phyloP scores from a whole-genome alignment of 2,329 filamentous ascomycete species.

The Penicillium corylophilum region DNA sequence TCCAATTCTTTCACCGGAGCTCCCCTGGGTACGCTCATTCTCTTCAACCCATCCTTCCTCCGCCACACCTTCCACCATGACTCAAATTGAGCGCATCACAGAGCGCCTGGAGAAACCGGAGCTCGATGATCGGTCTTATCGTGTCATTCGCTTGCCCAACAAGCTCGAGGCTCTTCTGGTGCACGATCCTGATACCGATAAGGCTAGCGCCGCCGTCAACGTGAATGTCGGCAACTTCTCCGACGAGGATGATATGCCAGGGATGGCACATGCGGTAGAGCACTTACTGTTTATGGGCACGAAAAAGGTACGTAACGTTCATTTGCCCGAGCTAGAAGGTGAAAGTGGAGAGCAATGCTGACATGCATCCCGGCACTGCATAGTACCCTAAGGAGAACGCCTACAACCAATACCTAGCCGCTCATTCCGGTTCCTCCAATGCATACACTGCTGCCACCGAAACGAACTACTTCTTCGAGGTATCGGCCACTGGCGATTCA shows the following conservation, averaged over 20 bases:
- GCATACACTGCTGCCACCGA: slow-evolving; percentile 91
- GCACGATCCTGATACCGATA: slow-evolving; percentile 92
- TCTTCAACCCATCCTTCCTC: slow-evolving; percentile 19
- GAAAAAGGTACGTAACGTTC: slow-evolving; percentile 71
- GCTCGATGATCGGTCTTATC: slow-evolving; percentile 81
- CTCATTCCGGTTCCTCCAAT: slow-evolving; percentile 89
- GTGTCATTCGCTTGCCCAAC: slow-evolving; percentile 81
- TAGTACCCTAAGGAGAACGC: slow-evolving; percentile 91
- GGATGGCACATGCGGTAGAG: slow-evolving; percentile 94
- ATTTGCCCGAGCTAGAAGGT: not conserved
- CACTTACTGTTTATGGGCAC: slow-evolving; percentile 98
- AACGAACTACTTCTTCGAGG: slow-evolving; percentile 97
- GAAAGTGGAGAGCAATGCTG: slow-evolving; percentile 5
- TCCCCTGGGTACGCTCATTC: slow-evolving; percentile 17
- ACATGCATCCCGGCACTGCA: slow-evolving; percentile 5
- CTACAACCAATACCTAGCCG: slow-evolving; percentile 88
- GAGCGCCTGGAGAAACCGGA: slow-evolving; percentile 78
- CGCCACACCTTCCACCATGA: slow-evolving; percentile 28
- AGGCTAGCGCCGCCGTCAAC: slow-evolving; percentile 91
- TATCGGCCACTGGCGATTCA: slow-evolving; percentile 70
- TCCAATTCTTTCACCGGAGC: slow-evolving; percentile 6
- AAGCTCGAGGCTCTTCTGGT: slow-evolving; percentile 88
- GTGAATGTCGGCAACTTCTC: slow-evolving; percentile 96
- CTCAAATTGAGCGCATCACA: slow-evolving; percentile 53
- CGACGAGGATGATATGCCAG: slow-evolving; percentile 85